Base-by-base conservation (phyloP, 148 eudicot species). In the Vaccinium macrocarpon region DNA sequence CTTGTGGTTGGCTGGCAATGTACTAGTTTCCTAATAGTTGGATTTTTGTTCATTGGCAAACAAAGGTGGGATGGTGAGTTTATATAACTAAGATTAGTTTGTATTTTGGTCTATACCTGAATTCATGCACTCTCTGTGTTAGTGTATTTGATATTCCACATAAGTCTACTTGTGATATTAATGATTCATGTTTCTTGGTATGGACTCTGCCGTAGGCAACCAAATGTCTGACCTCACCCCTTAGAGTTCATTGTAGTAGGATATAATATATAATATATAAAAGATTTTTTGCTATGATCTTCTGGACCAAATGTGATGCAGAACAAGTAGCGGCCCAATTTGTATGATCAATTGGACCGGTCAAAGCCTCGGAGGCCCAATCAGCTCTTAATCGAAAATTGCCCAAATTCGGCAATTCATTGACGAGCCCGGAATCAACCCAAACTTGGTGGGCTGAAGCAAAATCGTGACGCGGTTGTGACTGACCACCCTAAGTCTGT, bases 61-160 rank as follows among this genome's bases (percentile, higher is more conserved):
- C 78, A 42, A 75, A 75, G 46, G 51, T 42, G 52, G 49, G 29
- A 75, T 75, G 53, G n/a, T 46, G 78, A 46, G 52, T 29, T 75
- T 46, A 4, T 75, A 42, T 48, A 75, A 46, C 51, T 48, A 48
- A 5, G 49, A n/a, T 49, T 50, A 50, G 29, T 23, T 50, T 49
- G 56, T 16, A 23, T 49, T n/a, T 49, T 2, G 78, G 52, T 75
- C 46, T 42, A 75, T 8, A 46, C 52, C 46, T 21, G 51, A 46
- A 46, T 48, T 75, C 25, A 75, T 73, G 52, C 52, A 75, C 52
- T 19, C 1, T 75, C 78, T 75, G 52, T 48, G 52, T 75, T 46
- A 8, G 27, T 68, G 27, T 27, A 13, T 68, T 64, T 35, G 19
- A 32, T 75, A 46, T 19, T 42, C 2, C 8, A 46, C 52, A 46